Conservation (phyloP, 1,284 basidiomycete genomes). For the Omphalotus olearius region DNA sequence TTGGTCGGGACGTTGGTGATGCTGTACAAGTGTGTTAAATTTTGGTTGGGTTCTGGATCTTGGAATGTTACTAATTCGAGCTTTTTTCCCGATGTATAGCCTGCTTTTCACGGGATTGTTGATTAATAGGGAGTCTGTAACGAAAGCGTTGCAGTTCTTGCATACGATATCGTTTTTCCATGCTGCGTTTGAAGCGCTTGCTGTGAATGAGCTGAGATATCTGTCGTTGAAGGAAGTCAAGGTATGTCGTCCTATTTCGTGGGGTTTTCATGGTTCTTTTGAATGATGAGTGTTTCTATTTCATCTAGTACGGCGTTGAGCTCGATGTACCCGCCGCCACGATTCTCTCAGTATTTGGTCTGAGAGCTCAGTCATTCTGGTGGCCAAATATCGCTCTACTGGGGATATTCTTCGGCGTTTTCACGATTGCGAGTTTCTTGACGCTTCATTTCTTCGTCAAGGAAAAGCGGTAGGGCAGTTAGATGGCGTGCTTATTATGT, state of each 20-base stretch:
- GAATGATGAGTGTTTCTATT: not conserved
- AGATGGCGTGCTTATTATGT: no score
- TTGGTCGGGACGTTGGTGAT: constrained; percentile 91
- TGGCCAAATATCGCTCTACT: constrained; percentile 88
- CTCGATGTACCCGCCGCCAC: constrained; percentile 92
- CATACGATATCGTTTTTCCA: constrained; percentile 96
- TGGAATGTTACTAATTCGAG: no score
- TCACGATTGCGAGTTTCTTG: constrained; percentile 73
- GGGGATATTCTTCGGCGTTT: constrained; percentile 77
- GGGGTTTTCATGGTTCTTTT: not conserved
- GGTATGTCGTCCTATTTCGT: constrained; percentile 38
- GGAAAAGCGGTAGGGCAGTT: constrained; percentile 78
- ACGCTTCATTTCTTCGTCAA: constrained; percentile 86
- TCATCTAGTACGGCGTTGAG: constrained; percentile 80
- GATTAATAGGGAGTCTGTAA: constrained; percentile 89
- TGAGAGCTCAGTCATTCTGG: constrained; percentile 92
- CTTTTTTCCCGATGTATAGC: constrained; percentile 67
- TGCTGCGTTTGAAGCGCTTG: constrained; percentile 94
- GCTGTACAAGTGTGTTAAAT: constrained; percentile 86
- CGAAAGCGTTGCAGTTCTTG: constrained; percentile 74
- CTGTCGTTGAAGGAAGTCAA: constrained; percentile 89
- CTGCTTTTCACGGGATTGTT: constrained; percentile 92
- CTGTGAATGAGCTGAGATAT: constrained; percentile 94
- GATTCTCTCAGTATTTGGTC: constrained; percentile 86
- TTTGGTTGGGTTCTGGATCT: no score